Percentiles rank a stretch among this genome's conserved stretches.
Conservation (phyloP, 805 yeast genomes). For the Tetrapisispora fleetii region DNA sequence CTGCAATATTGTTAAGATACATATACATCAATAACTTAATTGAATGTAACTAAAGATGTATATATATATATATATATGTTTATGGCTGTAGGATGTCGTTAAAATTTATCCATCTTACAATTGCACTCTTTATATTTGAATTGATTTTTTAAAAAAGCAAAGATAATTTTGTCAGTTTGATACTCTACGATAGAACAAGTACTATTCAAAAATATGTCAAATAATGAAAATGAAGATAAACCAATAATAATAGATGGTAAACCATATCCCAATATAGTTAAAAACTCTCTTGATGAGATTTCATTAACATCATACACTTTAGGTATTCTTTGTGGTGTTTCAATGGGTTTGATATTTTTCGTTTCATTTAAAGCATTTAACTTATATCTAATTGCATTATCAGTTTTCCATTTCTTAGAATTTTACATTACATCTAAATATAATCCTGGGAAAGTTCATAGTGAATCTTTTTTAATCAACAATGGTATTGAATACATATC, state of each 20-base stretch:
- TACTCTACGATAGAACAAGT: background rate
- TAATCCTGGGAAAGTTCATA: constrained; percentile 55
- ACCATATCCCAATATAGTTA: constrained; percentile 27
- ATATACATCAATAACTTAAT: no score
- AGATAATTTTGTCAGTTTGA: background rate
- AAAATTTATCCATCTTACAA: no score
- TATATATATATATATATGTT: no score
- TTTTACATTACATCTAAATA: constrained; percentile 69
- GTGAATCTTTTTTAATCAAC: constrained; percentile 58
- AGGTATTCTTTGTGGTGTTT: constrained; percentile 36
- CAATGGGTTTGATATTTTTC: constrained; percentile 24
- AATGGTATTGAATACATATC: constrained; percentile 50
- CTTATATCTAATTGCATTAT: constrained; percentile 42
- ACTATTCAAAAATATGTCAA: background rate
- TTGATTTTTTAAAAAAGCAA: no score
- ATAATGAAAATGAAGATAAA: background rate
- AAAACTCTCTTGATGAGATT: constrained; percentile 36
- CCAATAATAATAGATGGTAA: constrained; percentile 2
- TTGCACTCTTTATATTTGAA: no score
- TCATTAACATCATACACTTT: constrained; percentile 36
- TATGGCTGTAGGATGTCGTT: no score
- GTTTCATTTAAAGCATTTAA: constrained; percentile 30
- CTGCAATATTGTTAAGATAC: background rate
- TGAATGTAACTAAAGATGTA: no score
- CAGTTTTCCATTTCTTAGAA: constrained; percentile 73